Base-by-base conservation (phyloP, 495 filamentous ascomycete genomes). In the Friedmanniomyces simplex region DNA sequence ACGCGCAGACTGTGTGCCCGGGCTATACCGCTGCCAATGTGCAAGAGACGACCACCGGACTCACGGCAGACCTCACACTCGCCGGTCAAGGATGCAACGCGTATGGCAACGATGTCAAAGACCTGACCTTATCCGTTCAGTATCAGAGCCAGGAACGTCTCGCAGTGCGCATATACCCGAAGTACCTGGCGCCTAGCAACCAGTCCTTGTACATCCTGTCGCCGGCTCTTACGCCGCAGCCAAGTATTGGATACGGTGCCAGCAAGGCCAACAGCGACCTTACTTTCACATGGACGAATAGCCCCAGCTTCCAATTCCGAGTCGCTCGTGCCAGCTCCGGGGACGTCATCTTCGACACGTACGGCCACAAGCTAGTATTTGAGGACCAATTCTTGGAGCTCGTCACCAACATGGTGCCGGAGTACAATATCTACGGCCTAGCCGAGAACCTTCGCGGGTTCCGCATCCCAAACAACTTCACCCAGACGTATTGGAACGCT, bases 401-500 rank as follows among this genome's bases (percentile, higher is more conserved):
- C 14, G 52, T 43, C 16, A 64, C 62, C 12, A 57, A 54, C n/a
- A 58, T 64, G 62, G 56, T 59, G 18, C 56, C 56, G 1, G 36
- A 62, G 14, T 62, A 58, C 37, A 58, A 64, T 39, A 50, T 64
- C 32, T 62, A 62, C 46, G 62, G 62, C 1, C 41, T 62, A 0
- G 59, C 54, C 12, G 62, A 62, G 59, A 88, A 64, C 79, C 70
- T 89, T 58, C 89, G 88, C 68, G 74, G 76, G 24, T 64, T 64
- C 50, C 61, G 61, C 14, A 42, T 61, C 13, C 52, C 52, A 13
- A 64, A 57, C 50, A 57, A 56, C 42, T 55, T 34, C 32, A 62
- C 62, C 10, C 59, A 59, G 51, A 59, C 59, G 11, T 62, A 62
- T 41, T 64, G 58, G 61, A 54, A 54, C 37, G 61, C 61, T 18